phyloP scores from a whole-genome alignment of 495 filamentous ascomycete genomes.

The Penicillium lagena region DNA sequence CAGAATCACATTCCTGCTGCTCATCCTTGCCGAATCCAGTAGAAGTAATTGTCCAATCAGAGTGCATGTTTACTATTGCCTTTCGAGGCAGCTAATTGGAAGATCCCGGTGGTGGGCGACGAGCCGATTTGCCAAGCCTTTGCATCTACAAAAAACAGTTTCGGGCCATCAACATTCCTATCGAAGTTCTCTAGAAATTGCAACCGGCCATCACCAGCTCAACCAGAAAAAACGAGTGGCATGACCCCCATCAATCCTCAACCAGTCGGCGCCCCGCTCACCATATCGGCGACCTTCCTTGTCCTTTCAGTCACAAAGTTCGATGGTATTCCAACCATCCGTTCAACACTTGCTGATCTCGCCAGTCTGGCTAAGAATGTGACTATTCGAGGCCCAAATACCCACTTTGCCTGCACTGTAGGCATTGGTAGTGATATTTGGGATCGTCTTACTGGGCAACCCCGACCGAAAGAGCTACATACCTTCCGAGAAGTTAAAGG shows the following conservation, averaged over 20 bases:
- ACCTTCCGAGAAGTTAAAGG: constrained; percentile 44
- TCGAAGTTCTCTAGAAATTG: too few relatives aligned
- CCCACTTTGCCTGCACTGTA: constrained; percentile 46
- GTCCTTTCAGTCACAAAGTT: constrained; percentile 35
- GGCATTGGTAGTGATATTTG: constrained; percentile 48
- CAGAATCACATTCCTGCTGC: not conserved
- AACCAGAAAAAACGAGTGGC: constrained; percentile 19
- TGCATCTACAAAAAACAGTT: too few relatives aligned
- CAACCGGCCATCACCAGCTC: too few relatives aligned
- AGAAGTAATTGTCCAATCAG: not conserved
- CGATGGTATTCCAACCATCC: constrained; percentile 31
- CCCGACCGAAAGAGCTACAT: constrained; percentile 44
- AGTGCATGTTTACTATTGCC: not conserved
- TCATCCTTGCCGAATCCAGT: not conserved
- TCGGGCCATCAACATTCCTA: too few relatives aligned
- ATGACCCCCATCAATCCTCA: constrained; percentile 33
- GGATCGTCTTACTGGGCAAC: constrained; percentile 37
- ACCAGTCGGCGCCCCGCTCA: constrained; percentile 43
- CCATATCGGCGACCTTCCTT: constrained; percentile 45
- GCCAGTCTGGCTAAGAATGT: constrained; percentile 47
- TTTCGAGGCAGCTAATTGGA: too few relatives aligned
- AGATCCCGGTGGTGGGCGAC: too few relatives aligned
- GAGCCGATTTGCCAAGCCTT: too few relatives aligned
- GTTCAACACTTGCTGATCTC: constrained; percentile 39
- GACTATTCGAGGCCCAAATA: constrained; percentile 41